phyloP scores from a whole-genome alignment of 140 eudicot genomes.

The Senecio squalidus region DNA sequence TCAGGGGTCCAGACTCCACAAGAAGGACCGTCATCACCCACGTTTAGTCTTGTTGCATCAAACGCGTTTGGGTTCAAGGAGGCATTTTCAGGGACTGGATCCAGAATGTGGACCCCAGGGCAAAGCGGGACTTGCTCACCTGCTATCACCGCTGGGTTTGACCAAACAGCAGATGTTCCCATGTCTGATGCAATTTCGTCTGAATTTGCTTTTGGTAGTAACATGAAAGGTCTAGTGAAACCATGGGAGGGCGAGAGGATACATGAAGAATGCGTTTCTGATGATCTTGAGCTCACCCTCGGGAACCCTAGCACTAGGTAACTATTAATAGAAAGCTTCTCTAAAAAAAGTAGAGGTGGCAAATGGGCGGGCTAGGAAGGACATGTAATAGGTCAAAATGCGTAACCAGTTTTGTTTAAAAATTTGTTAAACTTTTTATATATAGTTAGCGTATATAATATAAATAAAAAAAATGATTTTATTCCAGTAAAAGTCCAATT shows the following conservation, averaged over 20 bases:
- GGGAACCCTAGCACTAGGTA: constrained; percentile 91
- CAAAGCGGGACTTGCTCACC: constrained; percentile 99
- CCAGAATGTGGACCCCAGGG: constrained; percentile 95
- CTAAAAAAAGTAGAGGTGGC: background rate
- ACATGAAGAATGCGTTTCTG: constrained; percentile 90
- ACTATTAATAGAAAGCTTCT: background rate
- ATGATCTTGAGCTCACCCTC: constrained; percentile 95
- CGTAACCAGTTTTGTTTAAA: background rate
- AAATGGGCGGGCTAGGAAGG: background rate
- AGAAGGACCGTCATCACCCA: constrained; percentile 85
- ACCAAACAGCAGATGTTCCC: constrained; percentile 77
- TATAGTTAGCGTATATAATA: background rate
- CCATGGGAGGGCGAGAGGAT: constrained; percentile 99
- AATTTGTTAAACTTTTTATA: background rate
- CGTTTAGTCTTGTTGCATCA: constrained; percentile 85
- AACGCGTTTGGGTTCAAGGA: constrained; percentile 53
- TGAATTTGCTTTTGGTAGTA: constrained; percentile 95
- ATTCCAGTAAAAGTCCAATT: background rate
- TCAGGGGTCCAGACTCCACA: constrained; percentile 91
- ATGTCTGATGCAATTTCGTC: constrained; percentile 67
- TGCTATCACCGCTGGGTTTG: constrained; percentile 47
- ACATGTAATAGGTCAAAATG: background rate
- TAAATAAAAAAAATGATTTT: background rate
- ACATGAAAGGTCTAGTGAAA: constrained; percentile 47
- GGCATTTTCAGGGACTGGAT: constrained; percentile 30